Evolutionary conservation across 2,329 filamentous ascomycete species (phyloP).

Genomic region (Thielaviopsis populi): DNA sequence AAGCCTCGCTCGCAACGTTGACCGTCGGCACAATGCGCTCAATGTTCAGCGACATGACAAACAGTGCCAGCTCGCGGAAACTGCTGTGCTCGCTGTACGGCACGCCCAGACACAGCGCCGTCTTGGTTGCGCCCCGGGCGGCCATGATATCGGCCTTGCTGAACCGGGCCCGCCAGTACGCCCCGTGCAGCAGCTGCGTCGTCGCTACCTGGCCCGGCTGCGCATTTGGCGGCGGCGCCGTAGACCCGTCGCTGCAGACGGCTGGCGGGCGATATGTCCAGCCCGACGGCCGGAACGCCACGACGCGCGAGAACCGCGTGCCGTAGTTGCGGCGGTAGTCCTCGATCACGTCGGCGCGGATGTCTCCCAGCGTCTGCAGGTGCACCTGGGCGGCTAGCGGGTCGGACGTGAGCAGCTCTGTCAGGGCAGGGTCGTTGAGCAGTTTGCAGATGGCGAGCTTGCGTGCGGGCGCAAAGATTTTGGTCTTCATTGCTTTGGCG

Average conservation of each 20-base stretch:
- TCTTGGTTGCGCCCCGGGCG: conserved; percentile 67
- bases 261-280: conserved; percentile 78
- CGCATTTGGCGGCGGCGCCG: conserved; percentile 22
- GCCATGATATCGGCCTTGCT: conserved; percentile 56
- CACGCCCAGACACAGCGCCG: conserved; percentile 80
- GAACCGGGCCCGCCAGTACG: conserved; percentile 64
- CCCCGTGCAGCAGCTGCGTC: conserved; percentile 37
- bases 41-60: conserved; percentile 73
- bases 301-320: conserved; percentile 68
- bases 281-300: conserved; percentile 82
- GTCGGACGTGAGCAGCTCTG: conserved; percentile 60
- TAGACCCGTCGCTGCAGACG: conserved; percentile 3
- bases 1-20: conserved; percentile 51
- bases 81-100: conserved; percentile 94
- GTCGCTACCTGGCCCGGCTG: conserved; percentile 36
- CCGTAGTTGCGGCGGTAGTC: conserved; percentile 74
- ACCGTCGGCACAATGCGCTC: conserved; percentile 88
- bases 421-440: conserved; percentile 71
- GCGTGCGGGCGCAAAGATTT: conserved; percentile 71
- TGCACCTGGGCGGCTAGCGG: conserved; percentile 84
- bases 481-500: conserved; percentile 66
- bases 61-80: conserved; percentile 87
- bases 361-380: conserved; percentile 93
- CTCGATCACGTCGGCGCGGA: conserved; percentile 75
- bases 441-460: conserved; percentile 78